phyloP scores from a whole-genome alignment of 2,329 filamentous ascomycete species.

The Lachnellula hyalina region DNA sequence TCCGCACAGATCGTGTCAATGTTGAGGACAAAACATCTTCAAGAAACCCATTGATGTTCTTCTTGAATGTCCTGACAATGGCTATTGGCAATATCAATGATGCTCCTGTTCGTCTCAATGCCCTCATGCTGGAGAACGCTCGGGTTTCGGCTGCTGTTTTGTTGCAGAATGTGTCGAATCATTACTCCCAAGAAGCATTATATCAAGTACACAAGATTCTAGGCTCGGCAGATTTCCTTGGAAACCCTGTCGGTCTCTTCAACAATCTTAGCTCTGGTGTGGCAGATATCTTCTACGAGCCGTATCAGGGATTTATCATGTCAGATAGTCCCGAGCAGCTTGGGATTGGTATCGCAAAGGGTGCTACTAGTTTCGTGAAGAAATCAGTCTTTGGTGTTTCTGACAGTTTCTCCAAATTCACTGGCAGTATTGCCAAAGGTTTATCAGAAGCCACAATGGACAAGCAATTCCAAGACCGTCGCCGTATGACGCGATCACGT shows the following conservation, averaged over 20 bases:
- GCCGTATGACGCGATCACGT: conserved; percentile 85
- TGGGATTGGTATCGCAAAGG: conserved; percentile 91
- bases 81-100: conserved; percentile 99
- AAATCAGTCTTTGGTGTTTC: conserved; percentile 97
- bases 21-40: conserved; percentile 90
- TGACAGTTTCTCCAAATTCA: conserved; percentile 96
- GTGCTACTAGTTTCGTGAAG: conserved; percentile 94
- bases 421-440: conserved; percentile 93
- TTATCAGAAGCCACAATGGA: conserved; percentile 92
- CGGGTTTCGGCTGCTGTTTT: conserved; percentile 82
- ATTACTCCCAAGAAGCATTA: conserved; percentile 95
- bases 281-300: conserved; percentile 98
- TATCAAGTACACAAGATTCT: conserved; percentile 97
- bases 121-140: conserved; percentile 90
- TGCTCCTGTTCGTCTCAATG: conserved; percentile 88
- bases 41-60: conserved; percentile 94
- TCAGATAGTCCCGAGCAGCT: conserved; percentile 94
- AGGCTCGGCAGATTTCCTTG: conserved; percentile 93
- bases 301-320: conserved; percentile 95
- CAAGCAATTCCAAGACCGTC: conserved; percentile 96
- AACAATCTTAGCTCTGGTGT: conserved; percentile 97
- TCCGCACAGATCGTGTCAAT: conserved; percentile 93
- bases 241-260: conserved; percentile 95
- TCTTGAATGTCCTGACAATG: conserved; percentile 98
- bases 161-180: conserved; percentile 79